Conservation (phyloP, 495 filamentous ascomycete species). For the Penicillium bialowiezense region DNA sequence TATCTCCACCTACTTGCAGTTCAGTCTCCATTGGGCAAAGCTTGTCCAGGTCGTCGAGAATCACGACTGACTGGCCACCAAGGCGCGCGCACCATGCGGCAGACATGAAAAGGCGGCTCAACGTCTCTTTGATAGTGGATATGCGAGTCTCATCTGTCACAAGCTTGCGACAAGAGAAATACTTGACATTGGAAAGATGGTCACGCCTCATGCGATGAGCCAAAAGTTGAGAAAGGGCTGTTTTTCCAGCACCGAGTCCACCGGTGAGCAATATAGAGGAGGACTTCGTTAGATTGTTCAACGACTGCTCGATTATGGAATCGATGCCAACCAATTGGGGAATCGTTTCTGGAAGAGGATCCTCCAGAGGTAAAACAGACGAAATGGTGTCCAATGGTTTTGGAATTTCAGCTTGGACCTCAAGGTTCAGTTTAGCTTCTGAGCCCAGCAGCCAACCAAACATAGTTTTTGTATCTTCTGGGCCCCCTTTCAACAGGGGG, state of each 20-base stretch:
- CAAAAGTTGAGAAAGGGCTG: constrained; percentile 64
- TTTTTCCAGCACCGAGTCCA: constrained; percentile 86
- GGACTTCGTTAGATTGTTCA: constrained; percentile 70
- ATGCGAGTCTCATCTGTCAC: constrained; percentile 86
- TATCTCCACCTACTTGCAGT: constrained; percentile 85
- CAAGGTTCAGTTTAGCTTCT: constrained; percentile 67
- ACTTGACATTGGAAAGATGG: constrained; percentile 70
- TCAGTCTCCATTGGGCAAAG: constrained; percentile 91
- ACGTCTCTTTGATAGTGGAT: constrained; percentile 83
- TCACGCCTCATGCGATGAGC: constrained; percentile 63
- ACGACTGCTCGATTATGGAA: constrained; percentile 63
- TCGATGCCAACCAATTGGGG: constrained; percentile 85
- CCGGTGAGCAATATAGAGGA: constrained; percentile 89
- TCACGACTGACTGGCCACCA: constrained; percentile 75
- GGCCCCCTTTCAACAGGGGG: constrained; percentile 42
- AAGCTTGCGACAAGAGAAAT: constrained; percentile 78
- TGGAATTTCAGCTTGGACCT: constrained; percentile 67
- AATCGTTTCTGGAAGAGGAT: constrained; percentile 48
- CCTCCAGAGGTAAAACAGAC: constrained; percentile 44
- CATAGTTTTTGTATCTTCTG: constrained; percentile 46
- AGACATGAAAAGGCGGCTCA: constrained; percentile 77
- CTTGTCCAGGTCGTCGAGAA: constrained; percentile 90
- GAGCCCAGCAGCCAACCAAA: constrained; percentile 74
- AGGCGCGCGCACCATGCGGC: constrained; percentile 87
- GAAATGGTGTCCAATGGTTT: constrained; percentile 52